Evolutionary conservation across 1,284 basidiomycete genomes (phyloP), one percentile per base, ranked within the genome.

Genomic region (Hortiboletus rubellus): DNA sequence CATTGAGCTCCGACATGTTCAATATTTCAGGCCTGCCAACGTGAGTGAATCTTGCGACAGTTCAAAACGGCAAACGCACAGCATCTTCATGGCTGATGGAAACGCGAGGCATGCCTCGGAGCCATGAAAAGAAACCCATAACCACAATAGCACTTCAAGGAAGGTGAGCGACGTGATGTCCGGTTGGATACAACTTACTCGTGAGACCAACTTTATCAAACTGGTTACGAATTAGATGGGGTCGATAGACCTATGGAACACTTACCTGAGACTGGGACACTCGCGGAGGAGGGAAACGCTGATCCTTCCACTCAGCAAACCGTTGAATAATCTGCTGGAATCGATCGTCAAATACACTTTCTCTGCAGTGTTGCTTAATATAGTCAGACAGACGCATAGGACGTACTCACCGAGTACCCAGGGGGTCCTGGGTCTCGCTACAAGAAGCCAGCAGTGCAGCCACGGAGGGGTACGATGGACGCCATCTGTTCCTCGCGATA

Each of bases 181-280:
- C n/a, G 33, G 43, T 27, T 57, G 53, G 24, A 45, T 42, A 44
- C 15, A 50, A 71, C 84, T 66, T 71, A 91, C 89, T 74, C 24
- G 89, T 89, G 56, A 92, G 74, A 12, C 91, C 89, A 55, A 92
- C 85, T 76, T 91, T 94, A 75, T 97, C 94, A 71, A 96, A 96
- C 77, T 85, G 63, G 31, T 47, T 15, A 44, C 33, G 27, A 18
- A 46, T 74, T 40, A 74, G 68, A 54, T 47, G 34, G 33, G n/a
- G 17, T 54, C 24, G 1, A 42, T 33, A 22, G 30, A 33, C 40
- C 18, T 46, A 54, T 24, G 38, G 31, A 60, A 46, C 12, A 69
- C 74, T 51, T 64, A 81, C 85, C 72, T 87, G 85, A 41, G 82
- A 92, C 70, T 86, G 91, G 61, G 78, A 86, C 58, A 88, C 91